Evolutionary conservation across 805 yeast genomes (phyloP).

Genomic region (Lipomyces anomalus): DNA sequence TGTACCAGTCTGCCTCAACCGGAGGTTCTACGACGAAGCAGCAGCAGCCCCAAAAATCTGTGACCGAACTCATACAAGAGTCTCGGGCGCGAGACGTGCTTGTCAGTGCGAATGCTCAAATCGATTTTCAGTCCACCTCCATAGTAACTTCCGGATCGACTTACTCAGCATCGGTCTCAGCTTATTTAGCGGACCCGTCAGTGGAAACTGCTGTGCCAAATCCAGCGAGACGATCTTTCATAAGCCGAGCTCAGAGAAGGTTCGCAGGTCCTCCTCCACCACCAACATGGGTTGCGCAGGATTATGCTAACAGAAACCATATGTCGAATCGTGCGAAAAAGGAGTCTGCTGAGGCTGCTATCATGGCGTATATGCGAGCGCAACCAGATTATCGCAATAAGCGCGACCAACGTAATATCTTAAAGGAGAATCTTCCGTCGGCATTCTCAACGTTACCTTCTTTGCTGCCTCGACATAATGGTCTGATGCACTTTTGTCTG

Average conservation of each 20-base stretch:
- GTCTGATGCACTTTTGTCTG: conserved; percentile 19
- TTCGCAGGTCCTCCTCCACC: conserved; percentile 25
- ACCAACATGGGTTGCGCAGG: conserved; percentile 19
- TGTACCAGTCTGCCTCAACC: conserved; percentile 7
- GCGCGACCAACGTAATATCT: conserved; percentile 5
- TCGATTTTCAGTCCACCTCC: conserved; percentile 6
- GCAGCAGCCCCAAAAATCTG: conserved; percentile 3
- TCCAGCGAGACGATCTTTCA: conserved; percentile 3
- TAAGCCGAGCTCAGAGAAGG: conserved; percentile 6
- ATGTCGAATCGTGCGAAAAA: background rate
- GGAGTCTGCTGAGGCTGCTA: conserved; percentile 1
- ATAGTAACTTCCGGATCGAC: conserved; percentile 12
- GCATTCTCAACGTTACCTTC: conserved; percentile 9
- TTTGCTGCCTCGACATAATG: conserved; percentile 14
- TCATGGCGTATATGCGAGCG: conserved; percentile 2
- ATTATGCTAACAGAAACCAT: background rate
- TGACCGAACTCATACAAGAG: conserved; percentile 18
- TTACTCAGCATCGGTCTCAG: conserved; percentile 6
- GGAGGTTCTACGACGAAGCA: conserved; percentile 4
- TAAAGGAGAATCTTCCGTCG: conserved; percentile 10
- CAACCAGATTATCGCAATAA: conserved; percentile 6
- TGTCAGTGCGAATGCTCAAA: conserved; percentile 4
- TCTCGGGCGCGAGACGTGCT: conserved; percentile 14
- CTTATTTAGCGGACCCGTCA: conserved; percentile 12
- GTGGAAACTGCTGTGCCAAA: background rate